Evolutionary conservation across 805 yeast genomes (phyloP), one percentile per base, ranked within the genome.

Genomic region (Candida tibetensis): DNA sequence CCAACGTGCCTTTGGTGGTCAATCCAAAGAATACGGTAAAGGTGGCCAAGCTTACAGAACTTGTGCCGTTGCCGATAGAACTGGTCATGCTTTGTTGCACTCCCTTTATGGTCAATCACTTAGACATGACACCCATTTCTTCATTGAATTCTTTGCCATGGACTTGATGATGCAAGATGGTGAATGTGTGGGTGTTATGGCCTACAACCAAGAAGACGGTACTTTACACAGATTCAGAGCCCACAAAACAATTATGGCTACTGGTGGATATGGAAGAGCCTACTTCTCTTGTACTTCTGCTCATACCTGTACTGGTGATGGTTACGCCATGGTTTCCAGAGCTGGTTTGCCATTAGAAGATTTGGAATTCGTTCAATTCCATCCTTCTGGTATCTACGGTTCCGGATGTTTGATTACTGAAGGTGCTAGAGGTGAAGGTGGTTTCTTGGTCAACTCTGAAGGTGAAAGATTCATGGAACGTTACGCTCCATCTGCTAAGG

Each of bases 351-450:
- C 99, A 42, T 77, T 91, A 60, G 95, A 91, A 72, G 99, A 91
- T 71, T 74, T 91, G 69, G 99, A 91, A 73, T 91, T 91, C 62
- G 90, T 91, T 46, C 99, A 91, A 73, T 91, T 91, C 88, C 99
- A 91, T 70, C 99, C 99, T 40, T 89, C 98, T 17, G 99, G 99
- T 79, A 93, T 91, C 69, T 91, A 91, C 68, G 99, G 99, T 44
- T 88, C 98, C 28, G 99, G 99, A 49, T 93, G 98, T 76, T 74
- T 91, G 74, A 93, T 93, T 66, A 93, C 99, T 40, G 99, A 93
- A 72, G 99, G 99, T 74, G 95, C 97, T 52, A 85, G 99, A 77
- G 99, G 99, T 79, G 99, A 93, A 76, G 99, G 99, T 81, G 99
- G 99, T 49, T 93, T 79, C 79, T 76, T 91, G 65, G 77, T 91